phyloP scores from a whole-genome alignment of 2,329 filamentous ascomycete genomes.

The Ascochyta koolunga region DNA sequence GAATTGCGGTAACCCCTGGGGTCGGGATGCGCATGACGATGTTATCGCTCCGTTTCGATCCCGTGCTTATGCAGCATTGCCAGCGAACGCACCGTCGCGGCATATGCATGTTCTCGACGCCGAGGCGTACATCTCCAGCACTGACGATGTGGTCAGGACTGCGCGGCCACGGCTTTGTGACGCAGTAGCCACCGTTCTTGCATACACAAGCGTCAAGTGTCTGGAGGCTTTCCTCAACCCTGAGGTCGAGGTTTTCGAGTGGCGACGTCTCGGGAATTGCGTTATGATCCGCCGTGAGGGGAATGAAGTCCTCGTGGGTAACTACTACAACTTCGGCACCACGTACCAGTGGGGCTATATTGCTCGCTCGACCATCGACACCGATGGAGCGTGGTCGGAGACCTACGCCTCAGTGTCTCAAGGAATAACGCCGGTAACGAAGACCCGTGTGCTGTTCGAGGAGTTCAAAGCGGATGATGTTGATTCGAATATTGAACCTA shows the following conservation, averaged over 20 bases:
- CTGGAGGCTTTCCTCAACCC: conserved; percentile 23
- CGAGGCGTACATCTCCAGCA: conserved; percentile 6
- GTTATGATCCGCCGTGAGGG: conserved; percentile 22
- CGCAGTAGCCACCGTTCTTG: conserved; percentile 21
- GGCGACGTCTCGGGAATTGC: conserved; percentile 18
- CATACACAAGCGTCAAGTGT: conserved; percentile 13
- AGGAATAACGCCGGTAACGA: conserved; percentile 11
- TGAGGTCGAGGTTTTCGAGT: conserved; percentile 22
- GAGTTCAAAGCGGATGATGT: conserved; percentile 3
- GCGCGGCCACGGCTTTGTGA: conserved; percentile 23
- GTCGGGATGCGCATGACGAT: conserved; percentile 19
- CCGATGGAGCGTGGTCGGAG: conserved; percentile 18
- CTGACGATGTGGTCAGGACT: conserved; percentile 11
- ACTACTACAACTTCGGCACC: conserved; percentile 22
- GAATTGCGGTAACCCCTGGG: conserved; percentile 16
- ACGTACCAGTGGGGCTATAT: conserved; percentile 18
- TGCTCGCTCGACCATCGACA: conserved; percentile 17
- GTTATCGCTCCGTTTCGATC: conserved; percentile 15
- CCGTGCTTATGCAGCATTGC: not conserved
- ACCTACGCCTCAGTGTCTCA: conserved; percentile 13
- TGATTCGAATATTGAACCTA: conserved; percentile 3
- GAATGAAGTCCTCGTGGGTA: conserved; percentile 19
- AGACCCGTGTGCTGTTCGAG: conserved; percentile 17
- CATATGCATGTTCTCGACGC: conserved; percentile 21
- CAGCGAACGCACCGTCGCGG: not conserved